Base-by-base conservation (phyloP, 345 rosid species). In the Camelina hispida region DNA sequence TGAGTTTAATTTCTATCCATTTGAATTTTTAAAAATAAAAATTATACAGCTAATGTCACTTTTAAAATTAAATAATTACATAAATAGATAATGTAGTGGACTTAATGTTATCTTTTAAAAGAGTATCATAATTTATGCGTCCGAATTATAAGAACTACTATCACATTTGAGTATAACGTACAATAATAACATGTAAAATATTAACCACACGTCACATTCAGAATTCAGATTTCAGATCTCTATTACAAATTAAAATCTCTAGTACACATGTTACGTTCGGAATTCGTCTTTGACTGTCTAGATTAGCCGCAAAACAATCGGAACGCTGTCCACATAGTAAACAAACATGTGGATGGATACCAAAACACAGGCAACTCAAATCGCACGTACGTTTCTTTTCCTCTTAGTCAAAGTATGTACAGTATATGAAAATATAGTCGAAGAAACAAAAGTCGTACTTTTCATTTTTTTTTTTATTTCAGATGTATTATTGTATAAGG, bases 331-430 rank as follows among this genome's bases (percentile, higher is more conserved):
- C 55, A 47, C 25, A 11, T 1, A 47, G 15, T 47, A 46, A 44
- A 28, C 28, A 64, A 17, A 34, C 7, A 46, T 13, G 32, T 60
- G 30, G 30, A 6, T 60, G 11, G 30, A 6, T 18, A 22, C 47
- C 28, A 44, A 52, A 35, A 22, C 37, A 18, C 32, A 69, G 1
- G 14, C 1, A 12, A 55, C 64, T 7, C 32, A 57, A 59, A 37
- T 34, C 66, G 25, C 67, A 71, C 58, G 44, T 56, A 70, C 59
- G 44, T 57, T 69, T 71, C 6, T 1, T 34, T 12, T 57, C 23
- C 17, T 59, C 37, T 57, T 44, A 59, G 22, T 70, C 74, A 34
- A 17, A 69, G 11, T 32, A 28, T 28, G 30, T 34, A 13, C 4
- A 57, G 30, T 34, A 13, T 7, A 57, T 65, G 55, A 42, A 69